Conservation (phyloP, 2,329 filamentous ascomycete species). For the Pseudopithomyces chartarum region DNA sequence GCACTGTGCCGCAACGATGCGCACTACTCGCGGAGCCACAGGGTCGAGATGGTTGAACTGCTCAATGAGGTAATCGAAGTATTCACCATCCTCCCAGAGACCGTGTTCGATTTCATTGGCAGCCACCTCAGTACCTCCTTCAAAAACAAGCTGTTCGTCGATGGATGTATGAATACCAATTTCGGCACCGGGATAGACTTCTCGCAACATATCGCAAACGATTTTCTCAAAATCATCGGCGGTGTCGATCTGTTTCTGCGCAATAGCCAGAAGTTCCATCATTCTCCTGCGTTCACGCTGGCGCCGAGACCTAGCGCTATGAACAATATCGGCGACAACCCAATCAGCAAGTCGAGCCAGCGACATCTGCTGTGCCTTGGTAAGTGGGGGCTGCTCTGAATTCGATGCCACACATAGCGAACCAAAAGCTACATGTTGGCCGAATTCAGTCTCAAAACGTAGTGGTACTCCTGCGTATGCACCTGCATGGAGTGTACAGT, state of each 20-base stretch:
- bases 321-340: constrained; percentile 50
- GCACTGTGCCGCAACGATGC: constrained; percentile 46
- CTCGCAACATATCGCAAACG: constrained; percentile 36
- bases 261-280: constrained; percentile 39
- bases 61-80: constrained; percentile 47
- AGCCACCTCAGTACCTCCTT: constrained; percentile 33
- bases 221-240: constrained; percentile 24
- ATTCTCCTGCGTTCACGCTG: constrained; percentile 49
- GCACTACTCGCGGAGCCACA: constrained; percentile 38
- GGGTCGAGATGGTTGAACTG: constrained; percentile 43
- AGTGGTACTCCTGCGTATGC: constrained; percentile 51
- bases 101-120: constrained; percentile 43
- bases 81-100: constrained; percentile 52
- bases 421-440: constrained; percentile 48
- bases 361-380: constrained; percentile 35
- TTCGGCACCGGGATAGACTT: constrained; percentile 42
- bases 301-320: constrained; percentile 44
- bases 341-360: constrained; percentile 45
- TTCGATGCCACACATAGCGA: constrained; percentile 51
- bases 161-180: constrained; percentile 35
- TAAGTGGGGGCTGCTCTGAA: constrained; percentile 38
- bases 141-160: constrained; percentile 29
- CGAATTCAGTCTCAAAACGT: constrained; percentile 47
- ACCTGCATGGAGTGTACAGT: not conserved
- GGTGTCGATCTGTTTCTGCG: constrained; percentile 26